These are phyloP conservation scores for Peterozyma xylosa DNA, from an alignment of 805 yeast species.

Conservation along the genomic window DNA sequence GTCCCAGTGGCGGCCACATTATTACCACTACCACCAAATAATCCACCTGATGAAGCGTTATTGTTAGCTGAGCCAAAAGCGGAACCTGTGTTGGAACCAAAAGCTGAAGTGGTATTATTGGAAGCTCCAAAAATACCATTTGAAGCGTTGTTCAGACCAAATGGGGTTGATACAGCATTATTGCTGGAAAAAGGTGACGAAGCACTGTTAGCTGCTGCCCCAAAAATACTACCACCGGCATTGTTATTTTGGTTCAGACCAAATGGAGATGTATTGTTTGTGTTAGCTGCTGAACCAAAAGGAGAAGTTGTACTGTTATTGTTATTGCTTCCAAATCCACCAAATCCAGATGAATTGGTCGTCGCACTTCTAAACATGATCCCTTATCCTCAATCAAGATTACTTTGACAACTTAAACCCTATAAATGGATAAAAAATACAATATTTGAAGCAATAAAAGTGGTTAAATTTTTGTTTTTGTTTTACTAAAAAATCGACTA, in stretches of 20 bases:
- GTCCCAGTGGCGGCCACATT: constrained; percentile 12
- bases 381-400: neutral
- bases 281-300: constrained; percentile 24
- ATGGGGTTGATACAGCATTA: constrained; percentile 24
- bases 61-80: constrained; percentile 6
- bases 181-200: constrained; percentile 17
- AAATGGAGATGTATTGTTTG: constrained; percentile 15
- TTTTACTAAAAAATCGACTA: too few species aligned
- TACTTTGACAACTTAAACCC: too few species aligned
- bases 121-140: constrained; percentile 32
- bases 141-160: constrained; percentile 28
- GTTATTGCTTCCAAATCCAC: constrained; percentile 13
- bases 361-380: constrained; percentile 36
- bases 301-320: constrained; percentile 24
- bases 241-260: constrained; percentile 18
- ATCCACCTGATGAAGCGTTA: constrained; percentile 4
- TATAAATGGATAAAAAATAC: too few species aligned
- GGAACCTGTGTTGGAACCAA: constrained; percentile 20
- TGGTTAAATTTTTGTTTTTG: too few species aligned
- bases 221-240: constrained; percentile 22
- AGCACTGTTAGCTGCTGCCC: constrained; percentile 14
- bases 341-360: constrained; percentile 6
- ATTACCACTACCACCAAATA: constrained; percentile 15
- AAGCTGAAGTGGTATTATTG: constrained; percentile 28
- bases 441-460: too few species aligned